Evolutionary conservation across 176 grass and related monocot species (phyloP).

Genomic region (Hsuehochloa calcarea): DNA sequence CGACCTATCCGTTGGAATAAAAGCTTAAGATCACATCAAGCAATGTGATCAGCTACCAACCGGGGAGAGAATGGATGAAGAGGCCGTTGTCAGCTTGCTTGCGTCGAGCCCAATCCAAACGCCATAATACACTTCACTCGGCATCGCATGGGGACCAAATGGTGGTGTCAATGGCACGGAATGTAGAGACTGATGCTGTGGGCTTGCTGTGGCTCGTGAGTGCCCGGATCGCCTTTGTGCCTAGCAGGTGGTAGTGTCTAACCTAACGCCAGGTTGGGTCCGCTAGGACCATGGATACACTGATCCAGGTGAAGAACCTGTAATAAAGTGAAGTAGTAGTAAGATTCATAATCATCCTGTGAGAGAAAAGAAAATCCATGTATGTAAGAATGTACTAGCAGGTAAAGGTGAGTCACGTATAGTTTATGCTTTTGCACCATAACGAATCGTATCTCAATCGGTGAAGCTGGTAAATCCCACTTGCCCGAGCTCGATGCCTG

Average conservation of each 20-base stretch:
- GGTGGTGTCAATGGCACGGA: constrained; percentile 38
- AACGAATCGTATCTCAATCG: neutral
- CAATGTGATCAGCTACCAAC: constrained; percentile 37
- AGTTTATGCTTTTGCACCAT: neutral
- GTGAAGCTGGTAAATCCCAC: neutral
- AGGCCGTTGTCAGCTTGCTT: neutral
- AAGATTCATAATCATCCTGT: neutral
- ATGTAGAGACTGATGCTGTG: constrained; percentile 25
- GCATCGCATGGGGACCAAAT: neutral
- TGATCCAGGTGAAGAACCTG: constrained; percentile 15
- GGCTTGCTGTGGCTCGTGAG: neutral
- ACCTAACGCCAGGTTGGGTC: constrained; percentile 29
- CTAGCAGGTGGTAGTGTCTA: neutral
- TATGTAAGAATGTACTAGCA: neutral
- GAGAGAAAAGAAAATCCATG: too few relatives aligned
- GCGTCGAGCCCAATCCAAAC: constrained; percentile 50
- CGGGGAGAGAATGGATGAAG: constrained; percentile 7
- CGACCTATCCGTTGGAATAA: constrained; percentile 8
- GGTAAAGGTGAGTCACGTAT: neutral
- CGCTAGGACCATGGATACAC: constrained; percentile 7
- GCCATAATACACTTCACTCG: neutral
- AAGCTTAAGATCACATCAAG: constrained; percentile 7
- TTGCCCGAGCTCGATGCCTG: neutral
- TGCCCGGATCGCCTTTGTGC: neutral
- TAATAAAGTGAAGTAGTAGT: neutral